Evolutionary conservation across 2,329 filamentous ascomycete species (phyloP).

Genomic region (Ilyonectria robusta): DNA sequence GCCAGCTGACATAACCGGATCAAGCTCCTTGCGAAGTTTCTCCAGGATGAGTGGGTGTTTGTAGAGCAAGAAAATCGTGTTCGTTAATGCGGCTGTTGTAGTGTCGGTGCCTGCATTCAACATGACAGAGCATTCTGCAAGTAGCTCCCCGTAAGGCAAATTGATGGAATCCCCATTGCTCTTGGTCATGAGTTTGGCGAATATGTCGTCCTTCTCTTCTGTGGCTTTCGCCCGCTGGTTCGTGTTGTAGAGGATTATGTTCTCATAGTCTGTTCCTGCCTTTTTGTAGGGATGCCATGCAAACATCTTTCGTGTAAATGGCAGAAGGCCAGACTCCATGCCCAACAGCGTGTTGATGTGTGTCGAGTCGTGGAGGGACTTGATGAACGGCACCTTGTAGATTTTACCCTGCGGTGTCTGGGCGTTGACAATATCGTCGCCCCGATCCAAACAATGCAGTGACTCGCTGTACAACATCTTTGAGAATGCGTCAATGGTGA

Average conservation of each 20-base stretch:
- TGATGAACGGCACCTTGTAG: constrained; percentile 19
- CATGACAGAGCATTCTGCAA: not conserved
- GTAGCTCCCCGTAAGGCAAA: not conserved
- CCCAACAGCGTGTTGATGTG: constrained; percentile 11
- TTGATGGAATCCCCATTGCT: not conserved
- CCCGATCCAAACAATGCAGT: constrained; percentile 24
- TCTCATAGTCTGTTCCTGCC: constrained; percentile 12
- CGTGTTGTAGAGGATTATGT: constrained; percentile 22
- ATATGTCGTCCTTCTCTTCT: not conserved
- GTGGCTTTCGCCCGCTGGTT: not conserved
- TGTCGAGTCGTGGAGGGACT: constrained; percentile 15
- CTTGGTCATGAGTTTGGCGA: not conserved
- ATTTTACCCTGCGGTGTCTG: constrained; percentile 3
- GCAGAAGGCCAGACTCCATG: not conserved
- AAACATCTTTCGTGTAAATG: not conserved
- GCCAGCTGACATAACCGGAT: too few relatives aligned
- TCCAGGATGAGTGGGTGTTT: not conserved
- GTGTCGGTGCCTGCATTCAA: not conserved
- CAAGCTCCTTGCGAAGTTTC: not conserved
- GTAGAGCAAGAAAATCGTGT: not conserved
- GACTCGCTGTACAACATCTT: constrained; percentile 7
- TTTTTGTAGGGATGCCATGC: constrained; percentile 19
- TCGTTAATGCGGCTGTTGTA: not conserved
- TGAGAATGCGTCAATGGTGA: constrained; percentile 27
- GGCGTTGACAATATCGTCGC: constrained; percentile 18